Evolutionary conservation across 2,329 filamentous ascomycete species (phyloP), one percentile per base, ranked within the genome.

Genomic region (Epichloe sibirici): DNA sequence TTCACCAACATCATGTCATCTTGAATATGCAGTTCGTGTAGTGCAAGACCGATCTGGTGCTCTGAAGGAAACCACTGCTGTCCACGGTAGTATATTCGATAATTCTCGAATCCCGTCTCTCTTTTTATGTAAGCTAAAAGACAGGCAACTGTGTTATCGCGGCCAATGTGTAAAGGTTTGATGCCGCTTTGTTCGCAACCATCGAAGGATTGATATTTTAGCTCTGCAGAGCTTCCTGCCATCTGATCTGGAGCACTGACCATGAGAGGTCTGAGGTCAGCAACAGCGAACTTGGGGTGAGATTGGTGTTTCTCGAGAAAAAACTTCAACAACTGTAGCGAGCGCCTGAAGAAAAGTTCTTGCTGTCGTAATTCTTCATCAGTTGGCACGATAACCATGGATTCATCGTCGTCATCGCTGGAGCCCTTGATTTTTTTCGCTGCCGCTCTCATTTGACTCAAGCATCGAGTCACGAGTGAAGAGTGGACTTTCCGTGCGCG

Each of bases 121-220:
- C 82, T 75, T 35, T 78, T 76, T 42, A 95, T 67, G 53, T 76
- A 82, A 17, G 82, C 80, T 34, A 87, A 74, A 5, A 95, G 71
- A 43, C 87, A 83, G 1, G 79, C 77, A 6, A 81, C 77, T 0
- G 86, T 93, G 53, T 90, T 88, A 28, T 79, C 74, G 45, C 78
- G 76, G 1, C 86, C 87, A 58, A 93, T 83, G 31, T 71, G 71
- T 34, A 93, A 68, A 1, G 74, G 71, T 59, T 76, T 75, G 28
- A 89, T 75, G 12, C 79, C 78, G 1, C 79, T 82, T 51, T 80
- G 76, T 2, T 68, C 67, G 25, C 75, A 66, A 12, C 79, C 81
- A 61, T 85, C 79, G 59, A 89, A 89, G 2, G 81, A 81, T 65
- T 91, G 87, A 61, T 87, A 91, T 49, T 81, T 83, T 17, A 93